Percentiles rank a stretch among this genome's conserved stretches.
Conservation (phyloP, 495 filamentous ascomycete genomes). For the Aspergillus baeticus region DNA sequence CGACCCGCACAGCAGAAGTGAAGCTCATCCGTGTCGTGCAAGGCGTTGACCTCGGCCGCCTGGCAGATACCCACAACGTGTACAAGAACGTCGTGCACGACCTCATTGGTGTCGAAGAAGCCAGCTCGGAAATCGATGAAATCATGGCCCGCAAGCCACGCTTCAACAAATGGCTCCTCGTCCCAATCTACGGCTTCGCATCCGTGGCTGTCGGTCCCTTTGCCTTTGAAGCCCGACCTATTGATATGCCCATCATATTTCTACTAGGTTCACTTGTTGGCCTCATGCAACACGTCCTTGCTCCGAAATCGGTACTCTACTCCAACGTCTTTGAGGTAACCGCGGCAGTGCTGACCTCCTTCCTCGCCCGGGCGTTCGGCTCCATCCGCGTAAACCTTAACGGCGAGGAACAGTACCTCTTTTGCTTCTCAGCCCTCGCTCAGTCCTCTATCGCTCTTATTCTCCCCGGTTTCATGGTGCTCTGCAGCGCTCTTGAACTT, state of each 20-base stretch:
- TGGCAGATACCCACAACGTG: constrained; percentile 82
- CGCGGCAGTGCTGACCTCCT: constrained; percentile 81
- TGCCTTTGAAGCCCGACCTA: constrained; percentile 78
- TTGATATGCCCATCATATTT: constrained; percentile 88
- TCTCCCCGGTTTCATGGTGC: constrained; percentile 82
- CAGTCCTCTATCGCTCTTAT: constrained; percentile 92
- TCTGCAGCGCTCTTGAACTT: constrained; percentile 81
- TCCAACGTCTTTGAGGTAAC: constrained; percentile 90
- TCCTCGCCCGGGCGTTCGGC: constrained; percentile 82
- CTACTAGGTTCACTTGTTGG: constrained; percentile 80
- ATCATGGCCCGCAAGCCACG: constrained; percentile 66
- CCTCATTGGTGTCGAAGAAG: constrained; percentile 80
- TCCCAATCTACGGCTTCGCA: constrained; percentile 79
- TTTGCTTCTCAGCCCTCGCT: constrained; percentile 90
- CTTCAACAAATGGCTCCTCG: constrained; percentile 68
- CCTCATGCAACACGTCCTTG: constrained; percentile 75
- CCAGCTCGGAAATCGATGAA: constrained; percentile 65
- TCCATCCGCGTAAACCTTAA: constrained; percentile 53
- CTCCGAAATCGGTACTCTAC: constrained; percentile 72
- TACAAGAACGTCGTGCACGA: constrained; percentile 95
- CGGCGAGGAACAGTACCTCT: constrained; percentile 58
- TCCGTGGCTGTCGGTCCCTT: constrained; percentile 79
- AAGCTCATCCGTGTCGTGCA: constrained; percentile 78
- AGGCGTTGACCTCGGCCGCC: constrained; percentile 80
- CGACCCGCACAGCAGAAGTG: constrained; percentile 88